Evolutionary conservation across 768 basidiomycete genomes (phyloP).

Genomic region (Dioszegia aurantiaca): DNA sequence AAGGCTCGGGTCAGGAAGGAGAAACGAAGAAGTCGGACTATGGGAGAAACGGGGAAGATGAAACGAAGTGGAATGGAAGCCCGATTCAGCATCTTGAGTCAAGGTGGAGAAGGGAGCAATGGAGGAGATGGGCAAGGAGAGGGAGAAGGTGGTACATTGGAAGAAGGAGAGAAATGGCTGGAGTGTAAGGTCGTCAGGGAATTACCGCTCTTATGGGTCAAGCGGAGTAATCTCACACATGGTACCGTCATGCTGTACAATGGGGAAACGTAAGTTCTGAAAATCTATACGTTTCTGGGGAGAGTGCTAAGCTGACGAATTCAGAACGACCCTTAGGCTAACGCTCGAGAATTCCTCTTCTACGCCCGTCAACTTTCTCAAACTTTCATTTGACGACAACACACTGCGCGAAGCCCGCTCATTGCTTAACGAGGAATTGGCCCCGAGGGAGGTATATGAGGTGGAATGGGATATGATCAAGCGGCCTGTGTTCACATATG

Average conservation of each 20-base stretch:
- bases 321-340: slow-evolving; percentile 75
- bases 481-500: slow-evolving; percentile 77
- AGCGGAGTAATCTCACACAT: slow-evolving; percentile 83
- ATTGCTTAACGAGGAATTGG: slow-evolving; percentile 71
- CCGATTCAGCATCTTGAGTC: slow-evolving; percentile 3
- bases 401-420: slow-evolving; percentile 73
- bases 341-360: slow-evolving; percentile 86
- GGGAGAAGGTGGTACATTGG: slow-evolving; percentile 18
- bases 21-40: slow-evolving; percentile 59
- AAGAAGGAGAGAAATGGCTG: slow-evolving; percentile 57
- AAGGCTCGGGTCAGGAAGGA: slow-evolving; percentile 63
- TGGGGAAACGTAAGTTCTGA: slow-evolving; percentile 71
- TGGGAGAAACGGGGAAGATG: slow-evolving; percentile 66
- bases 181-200: slow-evolving; percentile 81
- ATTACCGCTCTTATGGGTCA: slow-evolving; percentile 81
- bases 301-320: slow-evolving; percentile 17
- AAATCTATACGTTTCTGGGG: not conserved
- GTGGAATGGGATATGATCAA: slow-evolving; percentile 76
- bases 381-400: slow-evolving; percentile 85
- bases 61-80: slow-evolving; percentile 75
- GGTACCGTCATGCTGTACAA: slow-evolving; percentile 93
- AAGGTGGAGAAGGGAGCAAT: not conserved
- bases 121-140: not conserved
- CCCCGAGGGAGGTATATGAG: slow-evolving; percentile 84
- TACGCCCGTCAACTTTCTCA: slow-evolving; percentile 78